Percentiles rank a stretch among this genome's conserved stretches.
Evolutionary conservation across 116 monocot genomes (phyloP).

Genomic region (Trichopus zeylanicus): DNA sequence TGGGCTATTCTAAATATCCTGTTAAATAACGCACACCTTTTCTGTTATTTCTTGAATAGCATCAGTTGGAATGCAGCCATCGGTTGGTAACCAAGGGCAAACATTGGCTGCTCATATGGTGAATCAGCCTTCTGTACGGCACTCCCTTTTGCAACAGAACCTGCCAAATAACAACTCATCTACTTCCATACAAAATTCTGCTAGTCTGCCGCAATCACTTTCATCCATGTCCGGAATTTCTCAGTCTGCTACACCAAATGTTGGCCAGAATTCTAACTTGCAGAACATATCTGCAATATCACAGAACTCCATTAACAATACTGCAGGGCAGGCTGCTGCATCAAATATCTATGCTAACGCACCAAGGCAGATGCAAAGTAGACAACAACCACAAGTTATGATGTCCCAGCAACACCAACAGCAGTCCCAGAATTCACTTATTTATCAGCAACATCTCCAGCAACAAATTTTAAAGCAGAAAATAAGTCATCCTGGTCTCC

Average conservation of each 20-base stretch:
- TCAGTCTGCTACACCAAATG: conserved; percentile 29
- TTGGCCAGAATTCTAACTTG: conserved; percentile 36
- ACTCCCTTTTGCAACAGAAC: conserved; percentile 28
- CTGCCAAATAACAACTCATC: conserved; percentile 36
- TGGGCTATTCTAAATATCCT: not conserved
- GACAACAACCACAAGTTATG: conserved; percentile 29
- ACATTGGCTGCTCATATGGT: conserved; percentile 15
- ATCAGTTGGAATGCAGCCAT: not conserved
- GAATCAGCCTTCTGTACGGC: conserved; percentile 30
- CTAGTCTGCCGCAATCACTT: conserved; percentile 20
- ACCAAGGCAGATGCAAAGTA: conserved; percentile 43
- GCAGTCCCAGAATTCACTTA: conserved; percentile 20
- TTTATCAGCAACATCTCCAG: conserved; percentile 30
- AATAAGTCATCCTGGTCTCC: conserved; percentile 22
- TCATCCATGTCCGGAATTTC: conserved; percentile 26
- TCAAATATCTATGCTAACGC: conserved; percentile 34
- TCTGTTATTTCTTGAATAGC: conserved; percentile 6
- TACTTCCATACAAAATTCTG: conserved; percentile 28
- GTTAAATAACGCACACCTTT: not conserved
- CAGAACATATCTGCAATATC: conserved; percentile 36
- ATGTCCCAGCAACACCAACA: conserved; percentile 31
- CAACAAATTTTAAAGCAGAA: not conserved
- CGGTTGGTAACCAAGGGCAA: not conserved
- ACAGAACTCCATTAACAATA: conserved; percentile 35
- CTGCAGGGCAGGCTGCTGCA: conserved; percentile 21